Conservation (phyloP, 1,139 yeast species). For the Nakaseomyces nivariensis region DNA sequence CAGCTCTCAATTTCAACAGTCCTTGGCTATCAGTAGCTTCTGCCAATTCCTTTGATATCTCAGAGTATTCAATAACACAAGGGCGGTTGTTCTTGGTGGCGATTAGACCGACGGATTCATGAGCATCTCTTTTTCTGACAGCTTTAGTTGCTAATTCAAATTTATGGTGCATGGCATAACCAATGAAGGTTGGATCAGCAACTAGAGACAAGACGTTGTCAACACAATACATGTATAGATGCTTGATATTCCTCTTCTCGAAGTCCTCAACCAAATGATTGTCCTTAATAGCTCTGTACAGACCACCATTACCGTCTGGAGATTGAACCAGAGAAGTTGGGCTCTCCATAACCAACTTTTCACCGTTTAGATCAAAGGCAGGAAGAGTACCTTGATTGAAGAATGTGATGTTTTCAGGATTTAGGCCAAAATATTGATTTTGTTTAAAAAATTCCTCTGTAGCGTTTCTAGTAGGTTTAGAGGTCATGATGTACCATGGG, state of each 20-base stretch:
- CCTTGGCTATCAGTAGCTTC: conserved; percentile 48
- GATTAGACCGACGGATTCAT: conserved; percentile 85
- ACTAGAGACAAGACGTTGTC: conserved; percentile 88
- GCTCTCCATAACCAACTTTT: conserved; percentile 54
- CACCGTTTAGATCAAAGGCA: conserved; percentile 66
- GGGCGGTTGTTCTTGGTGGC: conserved; percentile 67
- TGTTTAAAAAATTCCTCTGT: conserved; percentile 65
- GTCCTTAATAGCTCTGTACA: conserved; percentile 70
- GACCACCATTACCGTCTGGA: conserved; percentile 98
- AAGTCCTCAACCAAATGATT: conserved; percentile 64
- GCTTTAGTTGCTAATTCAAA: conserved; percentile 87
- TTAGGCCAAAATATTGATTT: conserved; percentile 63
- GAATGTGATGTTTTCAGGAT: conserved; percentile 49
- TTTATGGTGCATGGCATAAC: conserved; percentile 60
- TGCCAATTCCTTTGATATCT: conserved; percentile 68
- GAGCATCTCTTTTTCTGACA: conserved; percentile 83
- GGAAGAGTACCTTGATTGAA: conserved; percentile 96
- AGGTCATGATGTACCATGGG: conserved; percentile 93
- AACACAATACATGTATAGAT: conserved; percentile 93
- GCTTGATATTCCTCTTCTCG: conserved; percentile 61
- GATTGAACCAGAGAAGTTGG: conserved; percentile 59
- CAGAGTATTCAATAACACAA: conserved; percentile 92
- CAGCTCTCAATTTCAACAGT: conserved; percentile 74
- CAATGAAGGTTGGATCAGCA: conserved; percentile 90
- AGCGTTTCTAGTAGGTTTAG: conserved; percentile 70